phyloP scores from a whole-genome alignment of 2,329 filamentous ascomycete genomes.

The Capronia americana region DNA sequence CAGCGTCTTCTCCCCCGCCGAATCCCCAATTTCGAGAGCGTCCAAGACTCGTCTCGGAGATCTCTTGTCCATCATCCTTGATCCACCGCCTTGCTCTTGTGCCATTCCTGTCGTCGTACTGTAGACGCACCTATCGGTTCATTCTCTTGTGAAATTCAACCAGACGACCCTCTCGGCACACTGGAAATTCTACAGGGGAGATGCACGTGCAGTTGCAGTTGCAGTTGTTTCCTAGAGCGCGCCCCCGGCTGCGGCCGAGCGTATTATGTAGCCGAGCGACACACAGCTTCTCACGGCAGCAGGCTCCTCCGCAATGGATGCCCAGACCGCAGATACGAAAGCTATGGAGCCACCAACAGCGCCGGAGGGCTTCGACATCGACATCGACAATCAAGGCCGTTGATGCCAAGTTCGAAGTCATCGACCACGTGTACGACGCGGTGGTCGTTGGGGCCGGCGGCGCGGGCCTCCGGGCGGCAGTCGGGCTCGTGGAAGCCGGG shows the following conservation, averaged over 20 bases:
- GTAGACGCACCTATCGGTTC: background rate
- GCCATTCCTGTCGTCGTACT: background rate
- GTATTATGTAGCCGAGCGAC: background rate
- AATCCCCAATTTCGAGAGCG: constrained; percentile 7
- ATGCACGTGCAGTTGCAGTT: background rate
- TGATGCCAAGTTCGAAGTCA: constrained; percentile 29
- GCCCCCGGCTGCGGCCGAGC: background rate
- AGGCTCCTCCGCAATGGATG: constrained; percentile 10
- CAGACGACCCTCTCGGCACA: background rate
- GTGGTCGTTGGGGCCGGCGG: constrained; percentile 60
- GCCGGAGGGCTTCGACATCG: constrained; percentile 33
- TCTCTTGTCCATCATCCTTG: background rate
- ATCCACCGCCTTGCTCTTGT: background rate
- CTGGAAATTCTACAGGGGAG: background rate
- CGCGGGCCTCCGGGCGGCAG: constrained; percentile 67
- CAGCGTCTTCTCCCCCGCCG: background rate
- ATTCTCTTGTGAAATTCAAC: background rate
- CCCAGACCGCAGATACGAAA: constrained; percentile 19
- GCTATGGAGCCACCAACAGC: constrained; percentile 26
- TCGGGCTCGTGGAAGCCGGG: constrained; percentile 67
- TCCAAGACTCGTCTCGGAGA: constrained; percentile 2
- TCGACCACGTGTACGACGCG: constrained; percentile 46
- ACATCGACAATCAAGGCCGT: constrained; percentile 27
- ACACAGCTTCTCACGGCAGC: background rate
- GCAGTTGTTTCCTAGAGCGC: background rate